Base-by-base conservation (phyloP, 345 rosid genomes). In the Toxicodendron radicans region DNA sequence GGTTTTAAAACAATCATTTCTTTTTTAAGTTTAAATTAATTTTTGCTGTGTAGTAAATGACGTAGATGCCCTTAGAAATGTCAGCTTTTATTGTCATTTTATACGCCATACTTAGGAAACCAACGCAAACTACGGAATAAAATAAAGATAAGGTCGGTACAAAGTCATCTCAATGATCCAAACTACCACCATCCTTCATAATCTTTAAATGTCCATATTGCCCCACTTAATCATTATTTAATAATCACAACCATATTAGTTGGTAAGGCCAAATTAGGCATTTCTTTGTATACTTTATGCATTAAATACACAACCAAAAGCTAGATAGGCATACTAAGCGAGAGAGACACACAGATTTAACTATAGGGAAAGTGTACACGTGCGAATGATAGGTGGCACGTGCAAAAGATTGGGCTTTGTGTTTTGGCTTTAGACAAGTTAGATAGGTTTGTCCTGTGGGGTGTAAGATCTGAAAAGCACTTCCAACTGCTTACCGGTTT, bases 81-180 rank as follows among this genome's bases (percentile, higher is more conserved):
- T 30, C 7, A 64, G 81, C 58, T 62, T 61, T 72, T 77, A 73
- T 79, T 59, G 83, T 76, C 59, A 85, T 85, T 80, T 84, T 35
- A 66, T 9, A 12, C 18, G 33, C 52, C n/a, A 64, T 67, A 75
- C 71, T 74, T 76, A 67, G 81, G 79, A 79, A 85, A 80, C 86
- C 76, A 75, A 77, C 83, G 84, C 86, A 76, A 80, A 70, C 83
- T 79, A 74, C 78, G 82, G 85, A 83, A 83, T 83, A 88, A 82
- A 81, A 85, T 72, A 84, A 72, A 73, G 87, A 82, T 79, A 78
- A 81, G 87, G 87, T 85, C 76, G 84, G 90, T 86, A 79, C 82
- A 80, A 74, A 68, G 89, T 85, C 90, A 80, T 82, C 78, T 88
- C 90, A 85, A 81, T 80, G 85, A 84, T 79, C 88, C 82, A 80